Evolutionary conservation across 2,329 filamentous ascomycete species (phyloP).

Genomic region (Graphilbum sp.): DNA sequence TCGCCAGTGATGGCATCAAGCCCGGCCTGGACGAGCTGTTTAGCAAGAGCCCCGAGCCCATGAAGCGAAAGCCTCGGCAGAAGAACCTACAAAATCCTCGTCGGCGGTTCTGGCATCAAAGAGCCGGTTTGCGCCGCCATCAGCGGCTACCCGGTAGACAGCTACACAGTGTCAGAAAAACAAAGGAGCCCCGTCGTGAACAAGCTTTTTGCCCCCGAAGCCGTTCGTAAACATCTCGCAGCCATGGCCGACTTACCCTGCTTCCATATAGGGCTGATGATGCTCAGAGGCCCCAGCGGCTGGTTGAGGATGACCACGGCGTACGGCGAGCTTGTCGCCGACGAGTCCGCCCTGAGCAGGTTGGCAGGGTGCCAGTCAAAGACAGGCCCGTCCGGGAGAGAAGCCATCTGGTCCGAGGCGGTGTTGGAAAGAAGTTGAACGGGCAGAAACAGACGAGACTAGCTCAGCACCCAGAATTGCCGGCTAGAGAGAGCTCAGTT

Average conservation of each 20-base stretch:
- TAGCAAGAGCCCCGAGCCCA: too few species aligned
- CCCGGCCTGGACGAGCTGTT: constrained; percentile 29
- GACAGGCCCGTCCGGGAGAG: background rate
- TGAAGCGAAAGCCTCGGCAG: too few species aligned
- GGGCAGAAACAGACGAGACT: too few species aligned
- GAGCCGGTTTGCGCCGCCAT: constrained; percentile 78
- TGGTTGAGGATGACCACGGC: constrained; percentile 36
- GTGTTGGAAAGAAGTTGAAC: background rate
- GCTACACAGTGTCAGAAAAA: constrained; percentile 1
- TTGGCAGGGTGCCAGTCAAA: constrained; percentile 13
- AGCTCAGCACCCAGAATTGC: too few species aligned
- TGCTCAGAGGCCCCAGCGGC: constrained; percentile 26
- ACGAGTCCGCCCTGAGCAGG: constrained; percentile 6
- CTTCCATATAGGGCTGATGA: constrained; percentile 32
- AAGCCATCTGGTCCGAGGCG: constrained; percentile 1
- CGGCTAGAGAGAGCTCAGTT: too few species aligned
- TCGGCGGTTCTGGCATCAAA: constrained; percentile 19
- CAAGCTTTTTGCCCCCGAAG: too few species aligned
- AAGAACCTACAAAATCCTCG: constrained; percentile 19
- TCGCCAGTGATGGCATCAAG: constrained; percentile 73
- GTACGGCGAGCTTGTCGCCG: constrained; percentile 12
- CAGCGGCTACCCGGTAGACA: constrained; percentile 50
- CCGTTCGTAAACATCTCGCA: too few species aligned
- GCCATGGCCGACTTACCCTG: too few species aligned
- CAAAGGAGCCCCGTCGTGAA: too few species aligned